Evolutionary conservation across 2,329 filamentous ascomycete species (phyloP).

Genomic region (Pseudocercospora fijiensis): DNA sequence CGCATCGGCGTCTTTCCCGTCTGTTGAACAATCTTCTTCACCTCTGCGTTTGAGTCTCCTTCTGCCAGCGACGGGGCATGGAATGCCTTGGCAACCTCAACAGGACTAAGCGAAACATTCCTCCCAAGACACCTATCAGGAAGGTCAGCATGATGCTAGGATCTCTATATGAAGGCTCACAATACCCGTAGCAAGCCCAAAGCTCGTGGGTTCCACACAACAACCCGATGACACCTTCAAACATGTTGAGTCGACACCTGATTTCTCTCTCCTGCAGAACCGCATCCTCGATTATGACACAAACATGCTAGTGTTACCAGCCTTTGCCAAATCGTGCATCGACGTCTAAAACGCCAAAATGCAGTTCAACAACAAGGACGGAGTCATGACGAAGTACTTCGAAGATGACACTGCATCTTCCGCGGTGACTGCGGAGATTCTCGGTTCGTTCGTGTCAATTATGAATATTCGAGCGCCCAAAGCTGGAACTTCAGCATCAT

Average conservation of each 20-base stretch:
- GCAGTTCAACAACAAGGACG: slow-evolving; percentile 3
- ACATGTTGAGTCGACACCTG: background rate
- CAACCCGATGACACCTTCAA: background rate
- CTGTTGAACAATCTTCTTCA: background rate
- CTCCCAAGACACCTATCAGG: background rate
- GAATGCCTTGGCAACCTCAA: slow-evolving; percentile 14
- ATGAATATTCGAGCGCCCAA: slow-evolving; percentile 11
- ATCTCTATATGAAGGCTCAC: no score
- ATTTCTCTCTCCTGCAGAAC: background rate
- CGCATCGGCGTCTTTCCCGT: background rate
- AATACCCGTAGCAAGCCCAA: background rate
- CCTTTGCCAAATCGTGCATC: slow-evolving; percentile 8
- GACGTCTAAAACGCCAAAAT: slow-evolving; percentile 5
- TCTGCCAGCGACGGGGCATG: slow-evolving; percentile 4
- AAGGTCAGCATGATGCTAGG: background rate
- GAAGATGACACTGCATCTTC: background rate
- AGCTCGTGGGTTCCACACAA: background rate
- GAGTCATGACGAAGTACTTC: slow-evolving; percentile 7
- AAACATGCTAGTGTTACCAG: slow-evolving; percentile 7
- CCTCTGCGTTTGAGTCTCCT: slow-evolving; percentile 9
- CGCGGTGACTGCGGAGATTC: slow-evolving; percentile 10
- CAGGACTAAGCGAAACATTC: slow-evolving; percentile 6
- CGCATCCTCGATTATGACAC: slow-evolving; percentile 9
- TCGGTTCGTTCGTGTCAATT: slow-evolving; percentile 11
- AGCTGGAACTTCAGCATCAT: background rate